These are phyloP conservation scores for sorghum (Sorghum bicolor) DNA, from an alignment of 176 grass and related monocot species.

Conservation along the genomic window Sorghum_bicolor_NCBIv3 NC_012870.2:69532501-69533000, in stretches of 20 bases:
- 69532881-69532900: not conserved
- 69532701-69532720: conserved; percentile 41
- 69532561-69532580: conserved; percentile 65
- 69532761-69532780: conserved; percentile 25
- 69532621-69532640: conserved; percentile 1
- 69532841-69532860: not conserved
- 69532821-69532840: not conserved
- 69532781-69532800: conserved; percentile 15
- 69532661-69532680: conserved; percentile 69
- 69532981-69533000: not conserved
- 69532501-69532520: conserved; percentile 3
- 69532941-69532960: conserved; percentile 3
- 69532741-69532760: conserved; percentile 45
- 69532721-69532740: conserved; percentile 72
- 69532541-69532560: conserved; percentile 67
- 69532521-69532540: conserved; percentile 62
- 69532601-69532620: conserved; percentile 24
- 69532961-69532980: not conserved
- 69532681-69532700: conserved; percentile 42
- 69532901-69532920: conserved; percentile 11
- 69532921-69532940: not conserved
- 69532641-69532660: not conserved
- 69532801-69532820: not conserved
- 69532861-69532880: not conserved
- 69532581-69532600: conserved; percentile 43